A percentile compares a stretch with the other conserved stretches of the same genome.
Conservation (phyloP, 495 filamentous ascomycete species). For the Lentithecium fluviatile region DNA sequence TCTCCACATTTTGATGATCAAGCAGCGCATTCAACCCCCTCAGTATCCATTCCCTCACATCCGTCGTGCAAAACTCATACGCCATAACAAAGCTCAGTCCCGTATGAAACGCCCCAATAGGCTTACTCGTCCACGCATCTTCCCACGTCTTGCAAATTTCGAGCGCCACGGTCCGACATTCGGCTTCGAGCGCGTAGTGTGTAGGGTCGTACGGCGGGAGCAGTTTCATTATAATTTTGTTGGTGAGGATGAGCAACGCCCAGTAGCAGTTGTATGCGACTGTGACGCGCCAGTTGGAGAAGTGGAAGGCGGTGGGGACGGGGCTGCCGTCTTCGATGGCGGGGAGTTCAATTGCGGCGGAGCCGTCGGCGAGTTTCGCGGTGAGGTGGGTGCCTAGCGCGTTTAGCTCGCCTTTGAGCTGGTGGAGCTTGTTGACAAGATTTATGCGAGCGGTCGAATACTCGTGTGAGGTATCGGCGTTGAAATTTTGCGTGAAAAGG, state of each 20-base stretch:
- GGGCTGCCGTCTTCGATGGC: constrained; percentile 7
- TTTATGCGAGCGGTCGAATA: background rate
- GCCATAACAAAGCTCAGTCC: constrained; percentile 25
- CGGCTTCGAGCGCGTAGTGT: constrained; percentile 11
- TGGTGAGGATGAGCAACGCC: constrained; percentile 27
- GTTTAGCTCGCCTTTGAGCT: constrained; percentile 8
- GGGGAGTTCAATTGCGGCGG: constrained; percentile 18
- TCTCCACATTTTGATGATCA: constrained; percentile 19
- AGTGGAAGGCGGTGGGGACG: constrained; percentile 19
- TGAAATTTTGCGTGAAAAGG: background rate
- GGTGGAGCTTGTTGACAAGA: constrained; percentile 19
- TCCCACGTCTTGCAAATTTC: constrained; percentile 33
- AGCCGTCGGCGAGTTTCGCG: constrained; percentile 9
- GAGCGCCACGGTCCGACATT: constrained; percentile 14
- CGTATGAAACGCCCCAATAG: constrained; percentile 29
- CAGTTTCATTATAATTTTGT: constrained; percentile 22
- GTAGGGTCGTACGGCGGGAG: constrained; percentile 11
- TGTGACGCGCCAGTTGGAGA: constrained; percentile 23
- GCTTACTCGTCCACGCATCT: constrained; percentile 28
- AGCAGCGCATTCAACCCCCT: constrained; percentile 17
- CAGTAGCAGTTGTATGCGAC: constrained; percentile 32
- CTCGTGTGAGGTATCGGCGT: background rate
- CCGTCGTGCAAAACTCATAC: constrained; percentile 18
- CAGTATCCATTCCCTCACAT: constrained; percentile 21
- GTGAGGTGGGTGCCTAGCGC: constrained; percentile 2